A percentile compares a stretch with the other conserved stretches of the same genome.
phyloP scores from a whole-genome alignment of 2,329 filamentous ascomycete genomes.

The Pseudogymnoascus sp. region DNA sequence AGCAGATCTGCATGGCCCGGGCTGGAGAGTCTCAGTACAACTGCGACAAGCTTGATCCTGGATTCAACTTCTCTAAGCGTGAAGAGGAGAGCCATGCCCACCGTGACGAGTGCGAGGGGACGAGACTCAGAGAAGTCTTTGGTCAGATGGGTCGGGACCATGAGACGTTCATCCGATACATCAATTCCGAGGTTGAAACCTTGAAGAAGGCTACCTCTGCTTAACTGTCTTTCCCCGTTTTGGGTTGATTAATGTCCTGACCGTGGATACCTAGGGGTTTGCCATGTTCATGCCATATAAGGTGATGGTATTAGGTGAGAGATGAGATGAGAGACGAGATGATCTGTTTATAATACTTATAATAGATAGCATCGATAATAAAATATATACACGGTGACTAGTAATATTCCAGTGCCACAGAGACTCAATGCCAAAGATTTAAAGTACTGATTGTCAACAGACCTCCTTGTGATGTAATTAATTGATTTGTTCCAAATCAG shows the following conservation, averaged over 20 bases:
- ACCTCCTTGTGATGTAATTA: not conserved
- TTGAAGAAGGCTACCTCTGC: not conserved
- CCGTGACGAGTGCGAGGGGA: conserved; percentile 11
- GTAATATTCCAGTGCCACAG: not conserved
- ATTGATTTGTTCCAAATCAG: not conserved
- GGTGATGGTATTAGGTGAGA: not conserved
- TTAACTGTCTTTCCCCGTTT: not conserved
- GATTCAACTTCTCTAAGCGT: conserved; percentile 29
- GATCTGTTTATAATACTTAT: not conserved
- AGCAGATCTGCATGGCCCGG: conserved; percentile 46
- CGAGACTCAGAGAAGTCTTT: conserved; percentile 9
- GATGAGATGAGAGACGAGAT: not conserved
- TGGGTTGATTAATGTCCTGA: not conserved
- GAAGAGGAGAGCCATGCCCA: conserved; percentile 13
- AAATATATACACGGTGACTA: not conserved
- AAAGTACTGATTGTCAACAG: not conserved
- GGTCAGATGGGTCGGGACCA: not conserved
- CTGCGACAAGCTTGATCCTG: conserved; percentile 34
- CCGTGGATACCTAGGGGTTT: not conserved
- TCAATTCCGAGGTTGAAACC: not conserved
- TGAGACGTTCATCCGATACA: not conserved
- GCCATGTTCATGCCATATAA: not conserved
- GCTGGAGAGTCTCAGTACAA: conserved; percentile 45
- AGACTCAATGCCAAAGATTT: not conserved
- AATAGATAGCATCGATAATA: not conserved